A percentile compares a stretch with the other conserved stretches of the same genome.
Evolutionary conservation across 139 green algal species (phyloP).

Genomic region (Tetraselmis striata): DNA sequence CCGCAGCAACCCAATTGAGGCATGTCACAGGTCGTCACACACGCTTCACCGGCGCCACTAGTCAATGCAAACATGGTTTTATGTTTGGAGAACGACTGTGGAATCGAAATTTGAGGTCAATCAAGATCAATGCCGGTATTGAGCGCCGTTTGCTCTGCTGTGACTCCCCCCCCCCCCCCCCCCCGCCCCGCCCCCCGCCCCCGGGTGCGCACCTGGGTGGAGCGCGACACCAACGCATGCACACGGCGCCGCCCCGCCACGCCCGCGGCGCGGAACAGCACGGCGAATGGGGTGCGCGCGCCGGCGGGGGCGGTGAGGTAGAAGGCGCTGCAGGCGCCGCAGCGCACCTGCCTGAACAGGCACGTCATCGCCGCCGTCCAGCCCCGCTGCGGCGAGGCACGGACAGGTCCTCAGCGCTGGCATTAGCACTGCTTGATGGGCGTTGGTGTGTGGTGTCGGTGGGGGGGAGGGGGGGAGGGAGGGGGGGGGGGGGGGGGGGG

Average conservation of each 20-base stretch:
- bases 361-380: constrained; percentile 46
- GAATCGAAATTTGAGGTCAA: no score
- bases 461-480: background rate
- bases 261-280: constrained; percentile 41
- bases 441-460: background rate
- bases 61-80: no score
- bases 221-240: constrained; percentile 47
- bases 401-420: constrained; percentile 2
- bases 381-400: constrained; percentile 12
- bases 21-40: no score
- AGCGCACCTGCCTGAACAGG: constrained; percentile 35
- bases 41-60: no score
- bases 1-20: no score
- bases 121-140: no score
- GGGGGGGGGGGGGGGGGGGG: no score
- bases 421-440: no score
- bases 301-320: constrained; percentile 24
- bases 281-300: constrained; percentile 29
- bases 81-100: no score
- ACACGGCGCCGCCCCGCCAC: constrained; percentile 24
- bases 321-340: constrained; percentile 31
- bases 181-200: no score
- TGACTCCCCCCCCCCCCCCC: no score
- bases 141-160: no score
- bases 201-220: constrained; percentile 8